Conservation (phyloP, 495 filamentous ascomycete genomes). For the Clohesyomyces aquaticus region DNA sequence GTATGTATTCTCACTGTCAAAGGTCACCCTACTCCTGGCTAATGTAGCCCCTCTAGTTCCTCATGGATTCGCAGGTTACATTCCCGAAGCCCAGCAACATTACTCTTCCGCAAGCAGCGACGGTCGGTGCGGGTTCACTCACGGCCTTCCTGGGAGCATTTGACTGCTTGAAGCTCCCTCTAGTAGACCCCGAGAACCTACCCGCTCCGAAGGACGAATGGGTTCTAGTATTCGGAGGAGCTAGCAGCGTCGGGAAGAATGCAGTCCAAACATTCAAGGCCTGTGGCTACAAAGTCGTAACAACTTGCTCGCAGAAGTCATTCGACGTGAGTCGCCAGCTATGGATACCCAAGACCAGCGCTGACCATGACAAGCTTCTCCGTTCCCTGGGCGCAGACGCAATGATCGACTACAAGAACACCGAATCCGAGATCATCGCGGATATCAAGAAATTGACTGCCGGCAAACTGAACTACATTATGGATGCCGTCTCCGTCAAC, state of each 20-base stretch:
- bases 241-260: conserved; percentile 52
- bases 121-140: conserved; percentile 50
- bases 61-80: conserved; percentile 50
- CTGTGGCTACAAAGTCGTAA: conserved; percentile 48
- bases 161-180: conserved; percentile 38
- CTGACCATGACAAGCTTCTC: conserved; percentile 39
- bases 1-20: conserved; percentile 8
- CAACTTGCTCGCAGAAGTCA: conserved; percentile 49
- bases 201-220: conserved; percentile 47
- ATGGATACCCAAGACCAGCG: no score
- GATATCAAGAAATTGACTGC: conserved; percentile 48
- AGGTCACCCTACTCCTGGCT: neutral
- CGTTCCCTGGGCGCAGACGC: conserved; percentile 49
- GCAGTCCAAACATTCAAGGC: conserved; percentile 44
- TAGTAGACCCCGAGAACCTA: conserved; percentile 34
- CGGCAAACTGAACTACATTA: conserved; percentile 48
- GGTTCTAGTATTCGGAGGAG: conserved; percentile 52
- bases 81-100: conserved; percentile 48
- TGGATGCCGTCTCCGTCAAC: conserved; percentile 49
- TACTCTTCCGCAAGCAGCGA: conserved; percentile 47
- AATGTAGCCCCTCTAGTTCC: conserved; percentile 38
- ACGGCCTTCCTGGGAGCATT: conserved; percentile 45
- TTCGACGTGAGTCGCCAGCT: conserved; percentile 33
- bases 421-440: conserved; percentile 46
- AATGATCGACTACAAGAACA: conserved; percentile 48